Evolutionary conservation across 2,329 filamentous ascomycete species (phyloP).

Genomic region (Neopestalotiopsis sp.): DNA sequence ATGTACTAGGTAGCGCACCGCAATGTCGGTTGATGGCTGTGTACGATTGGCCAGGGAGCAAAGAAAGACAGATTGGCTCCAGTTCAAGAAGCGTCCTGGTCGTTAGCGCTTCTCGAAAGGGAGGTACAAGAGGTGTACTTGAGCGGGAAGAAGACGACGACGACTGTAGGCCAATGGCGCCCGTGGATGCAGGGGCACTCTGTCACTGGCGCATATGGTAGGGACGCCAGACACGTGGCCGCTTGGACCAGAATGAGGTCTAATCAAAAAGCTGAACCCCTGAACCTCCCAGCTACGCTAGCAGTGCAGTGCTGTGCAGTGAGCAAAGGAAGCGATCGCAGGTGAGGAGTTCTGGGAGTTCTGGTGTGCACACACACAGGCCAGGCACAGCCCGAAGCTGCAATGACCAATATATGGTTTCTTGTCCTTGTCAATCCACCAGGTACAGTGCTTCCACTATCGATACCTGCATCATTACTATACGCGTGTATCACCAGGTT

Average conservation of each 20-base stretch:
- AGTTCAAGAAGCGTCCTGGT: background rate
- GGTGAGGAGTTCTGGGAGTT: background rate
- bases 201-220: constrained; percentile 27
- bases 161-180: constrained; percentile 31
- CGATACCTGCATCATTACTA: constrained; percentile 8
- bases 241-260: constrained; percentile 33
- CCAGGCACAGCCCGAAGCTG: background rate
- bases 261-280: constrained; percentile 24
- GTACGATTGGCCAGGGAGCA: background rate
- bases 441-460: background rate
- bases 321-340: background rate
- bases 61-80: background rate
- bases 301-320: too few relatives aligned
- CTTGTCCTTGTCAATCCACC: constrained; percentile 1
- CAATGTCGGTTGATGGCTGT: background rate
- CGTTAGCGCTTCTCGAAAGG: background rate
- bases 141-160: background rate
- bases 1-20: background rate
- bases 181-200: constrained; percentile 31
- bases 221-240: constrained; percentile 32
- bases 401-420: background rate
- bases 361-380: background rate
- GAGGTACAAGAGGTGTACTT: constrained; percentile 12
- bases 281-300: constrained; percentile 21
- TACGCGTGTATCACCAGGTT: background rate